phyloP scores from a whole-genome alignment of 2,329 filamentous ascomycete genomes.

The Ascochyta rabiei region DNA sequence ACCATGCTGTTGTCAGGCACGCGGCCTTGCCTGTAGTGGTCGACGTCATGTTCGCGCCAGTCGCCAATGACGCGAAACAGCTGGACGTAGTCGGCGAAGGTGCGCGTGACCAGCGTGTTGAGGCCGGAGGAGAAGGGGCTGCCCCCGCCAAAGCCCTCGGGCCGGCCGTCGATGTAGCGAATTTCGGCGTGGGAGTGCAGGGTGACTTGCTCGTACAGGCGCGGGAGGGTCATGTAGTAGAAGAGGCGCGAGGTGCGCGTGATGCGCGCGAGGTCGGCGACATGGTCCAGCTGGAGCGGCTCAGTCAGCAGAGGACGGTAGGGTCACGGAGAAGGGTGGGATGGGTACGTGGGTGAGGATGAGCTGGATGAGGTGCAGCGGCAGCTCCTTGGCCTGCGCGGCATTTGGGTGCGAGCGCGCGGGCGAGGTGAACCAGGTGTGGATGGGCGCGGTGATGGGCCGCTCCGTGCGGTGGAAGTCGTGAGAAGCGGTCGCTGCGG shows the following conservation, averaged over 20 bases:
- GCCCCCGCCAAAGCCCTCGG: slow-evolving; percentile 66
- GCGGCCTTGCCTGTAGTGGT: slow-evolving; percentile 64
- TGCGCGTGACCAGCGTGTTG: slow-evolving; percentile 65
- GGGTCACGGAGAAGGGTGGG: slow-evolving; percentile 10
- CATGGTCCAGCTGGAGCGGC: slow-evolving; percentile 59
- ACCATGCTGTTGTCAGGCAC: slow-evolving; percentile 70
- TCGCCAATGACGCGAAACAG: slow-evolving; percentile 60
- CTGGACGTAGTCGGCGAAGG: slow-evolving; percentile 59
- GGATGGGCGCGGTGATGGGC: slow-evolving; percentile 40
- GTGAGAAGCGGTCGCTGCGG: slow-evolving; percentile 2
- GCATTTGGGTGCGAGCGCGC: slow-evolving; percentile 37
- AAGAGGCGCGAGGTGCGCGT: slow-evolving; percentile 66
- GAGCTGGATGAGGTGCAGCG: slow-evolving; percentile 63
- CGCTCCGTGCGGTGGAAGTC: slow-evolving; percentile 1
- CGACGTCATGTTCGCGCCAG: slow-evolving; percentile 63
- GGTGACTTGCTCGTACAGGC: slow-evolving; percentile 63
- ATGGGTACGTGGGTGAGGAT: slow-evolving; percentile 62
- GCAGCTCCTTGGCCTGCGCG: slow-evolving; percentile 51
- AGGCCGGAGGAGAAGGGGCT: slow-evolving; percentile 69
- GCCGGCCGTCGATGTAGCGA: slow-evolving; percentile 62
- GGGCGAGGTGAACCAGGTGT: slow-evolving; percentile 42
- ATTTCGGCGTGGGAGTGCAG: slow-evolving; percentile 65
- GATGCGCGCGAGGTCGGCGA: slow-evolving; percentile 63
- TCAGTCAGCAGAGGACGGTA: slow-evolving; percentile 18
- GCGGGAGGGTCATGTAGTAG: slow-evolving; percentile 69